Evolutionary conservation across 176 grass and related monocot genomes (phyloP), one percentile per base, ranked within the genome.

Genomic region (Aegilops sharonensis): DNA sequence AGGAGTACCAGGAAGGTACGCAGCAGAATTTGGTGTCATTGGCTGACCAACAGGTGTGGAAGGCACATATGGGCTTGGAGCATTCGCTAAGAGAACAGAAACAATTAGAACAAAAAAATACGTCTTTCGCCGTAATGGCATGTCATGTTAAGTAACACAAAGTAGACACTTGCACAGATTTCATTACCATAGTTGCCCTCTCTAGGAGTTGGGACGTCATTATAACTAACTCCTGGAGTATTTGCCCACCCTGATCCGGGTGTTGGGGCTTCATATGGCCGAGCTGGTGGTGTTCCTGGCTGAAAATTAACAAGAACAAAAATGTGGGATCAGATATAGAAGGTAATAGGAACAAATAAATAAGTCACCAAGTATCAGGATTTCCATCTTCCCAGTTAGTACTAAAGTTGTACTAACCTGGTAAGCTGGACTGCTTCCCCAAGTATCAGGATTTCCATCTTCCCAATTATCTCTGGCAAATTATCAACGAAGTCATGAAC

Each of bases 191-290:
- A 99, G 89, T 91, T 99, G 81, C 88, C 83, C 64, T 92, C 92
- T 23, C 92, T 99, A 57, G 97, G 97, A 82, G 94, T 94, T 60
- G 89, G 81, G 85, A 94, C 90, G 63, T 99, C 94, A 52, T 84
- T 96, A 76, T 90, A 99, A 87, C 81, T 92, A 81, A 95, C 89
- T 59, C 97, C 97, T 40, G 97, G 97, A 77, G 97, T 99, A 89
- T 89, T 96, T 62, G 97, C 92, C 97, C 97, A 99, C 65, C 97
- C 97, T 78, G 97, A 99, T 54, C 97, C 97, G 78, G 97, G 97
- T 52, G 97, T 99, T 75, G 94, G 97, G 32, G 97, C 97, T 91
- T 99, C 97, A 48, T 99, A 99, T 80, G 97, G 90, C 57, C 96
- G 86, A 73, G 88, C 96, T n/a, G 92, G 93, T 66, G 95, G 95